These are phyloP conservation scores for Penicillium thymicola DNA, from an alignment of 2,329 filamentous ascomycete genomes.

Conservation along the genomic window DNA sequence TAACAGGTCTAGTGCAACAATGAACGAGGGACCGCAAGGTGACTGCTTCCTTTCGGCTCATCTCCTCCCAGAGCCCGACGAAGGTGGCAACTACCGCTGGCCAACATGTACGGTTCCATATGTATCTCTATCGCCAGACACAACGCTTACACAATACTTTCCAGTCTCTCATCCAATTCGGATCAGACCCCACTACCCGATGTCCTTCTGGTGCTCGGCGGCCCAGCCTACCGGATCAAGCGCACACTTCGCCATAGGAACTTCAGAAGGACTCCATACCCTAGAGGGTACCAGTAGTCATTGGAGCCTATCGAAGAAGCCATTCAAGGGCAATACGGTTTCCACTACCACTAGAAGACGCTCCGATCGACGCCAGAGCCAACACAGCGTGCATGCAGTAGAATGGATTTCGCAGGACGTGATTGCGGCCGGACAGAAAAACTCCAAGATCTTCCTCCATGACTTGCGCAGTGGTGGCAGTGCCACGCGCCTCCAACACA, in stretches of 20 bases:
- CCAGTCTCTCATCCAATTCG: conserved; percentile 28
- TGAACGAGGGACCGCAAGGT: conserved; percentile 35
- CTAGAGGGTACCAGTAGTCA: conserved; percentile 28
- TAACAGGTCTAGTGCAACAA: conserved; percentile 32
- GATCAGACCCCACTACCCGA: conserved; percentile 22
- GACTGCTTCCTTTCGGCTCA: conserved; percentile 32
- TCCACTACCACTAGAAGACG: neutral
- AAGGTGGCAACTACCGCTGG: conserved; percentile 33
- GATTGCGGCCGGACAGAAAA: conserved; percentile 35
- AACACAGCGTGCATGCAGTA: conserved; percentile 30
- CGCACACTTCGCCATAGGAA: conserved; percentile 38
- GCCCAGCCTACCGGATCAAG: conserved; percentile 30
- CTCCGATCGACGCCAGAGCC: neutral
- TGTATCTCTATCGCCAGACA: neutral
- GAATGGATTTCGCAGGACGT: conserved; percentile 40
- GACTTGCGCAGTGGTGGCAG: conserved; percentile 36
- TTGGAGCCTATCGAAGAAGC: conserved; percentile 31
- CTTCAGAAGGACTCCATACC: conserved; percentile 36
- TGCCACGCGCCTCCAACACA: conserved; percentile 34
- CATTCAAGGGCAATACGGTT: neutral
- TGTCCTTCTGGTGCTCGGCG: conserved; percentile 38
- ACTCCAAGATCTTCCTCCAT: conserved; percentile 35
- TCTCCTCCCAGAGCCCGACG: conserved; percentile 32
- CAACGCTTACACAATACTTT: neutral
- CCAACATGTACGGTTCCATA: conserved; percentile 25